These are phyloP conservation scores for Ophiocordyceps unilateralis DNA, from an alignment of 2,329 filamentous ascomycete genomes.

Conservation along the genomic window DNA sequence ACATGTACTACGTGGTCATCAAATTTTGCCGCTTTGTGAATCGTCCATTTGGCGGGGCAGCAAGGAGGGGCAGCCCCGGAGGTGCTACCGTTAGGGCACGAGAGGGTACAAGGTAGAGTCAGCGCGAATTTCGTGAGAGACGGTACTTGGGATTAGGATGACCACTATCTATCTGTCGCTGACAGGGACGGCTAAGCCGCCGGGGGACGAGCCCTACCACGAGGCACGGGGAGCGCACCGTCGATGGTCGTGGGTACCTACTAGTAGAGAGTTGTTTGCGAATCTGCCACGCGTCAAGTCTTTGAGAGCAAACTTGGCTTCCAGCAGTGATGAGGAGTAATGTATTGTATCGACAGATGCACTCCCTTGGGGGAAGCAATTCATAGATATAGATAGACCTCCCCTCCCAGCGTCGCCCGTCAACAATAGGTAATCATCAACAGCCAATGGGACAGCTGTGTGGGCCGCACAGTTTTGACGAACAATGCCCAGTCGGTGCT, in stretches of 20 bases:
- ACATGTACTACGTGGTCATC: slow-evolving; percentile 17
- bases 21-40: slow-evolving; percentile 22
- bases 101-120: background rate
- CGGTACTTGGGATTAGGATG: background rate
- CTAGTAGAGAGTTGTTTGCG: too few species aligned
- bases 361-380: too few species aligned
- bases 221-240: too few species aligned
- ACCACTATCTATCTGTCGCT: background rate
- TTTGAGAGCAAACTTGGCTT: background rate
- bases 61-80: background rate
- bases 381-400: too few species aligned
- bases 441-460: too few species aligned
- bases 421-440: too few species aligned
- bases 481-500: too few species aligned
- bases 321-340: background rate
- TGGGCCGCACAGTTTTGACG: too few species aligned
- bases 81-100: background rate
- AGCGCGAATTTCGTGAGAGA: too few species aligned
- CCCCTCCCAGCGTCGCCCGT: too few species aligned
- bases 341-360: background rate
- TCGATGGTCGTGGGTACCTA: too few species aligned
- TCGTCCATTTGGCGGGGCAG: slow-evolving; percentile 18
- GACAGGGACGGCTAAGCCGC: background rate
- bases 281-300: background rate
- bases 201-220: background rate